phyloP scores from a whole-genome alignment of 805 yeast genomes.

The Babjeviella inositovora region DNA sequence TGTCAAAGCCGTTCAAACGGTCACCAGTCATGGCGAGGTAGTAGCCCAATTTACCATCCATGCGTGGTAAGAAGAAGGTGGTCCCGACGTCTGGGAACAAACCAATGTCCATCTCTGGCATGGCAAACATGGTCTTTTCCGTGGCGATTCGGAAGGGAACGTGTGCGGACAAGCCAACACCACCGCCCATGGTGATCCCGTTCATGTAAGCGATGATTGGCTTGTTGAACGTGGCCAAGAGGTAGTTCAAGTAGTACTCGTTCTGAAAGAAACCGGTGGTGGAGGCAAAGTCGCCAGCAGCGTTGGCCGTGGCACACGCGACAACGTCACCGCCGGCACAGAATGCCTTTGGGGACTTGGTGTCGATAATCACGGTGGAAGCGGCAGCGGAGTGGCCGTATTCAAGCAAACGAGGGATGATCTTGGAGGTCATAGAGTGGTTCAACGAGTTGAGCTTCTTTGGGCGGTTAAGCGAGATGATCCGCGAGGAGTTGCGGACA shows the following conservation, averaged over 20 bases:
- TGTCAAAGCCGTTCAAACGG: constrained; percentile 60
- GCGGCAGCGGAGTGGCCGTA: constrained; percentile 55
- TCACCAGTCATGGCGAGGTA: constrained; percentile 82
- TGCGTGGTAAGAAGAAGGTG: constrained; percentile 71
- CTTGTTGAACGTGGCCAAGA: constrained; percentile 69
- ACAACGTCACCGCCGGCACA: constrained; percentile 98
- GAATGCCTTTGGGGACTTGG: constrained; percentile 52
- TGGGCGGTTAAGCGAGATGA: constrained; percentile 67
- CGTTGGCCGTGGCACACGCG: constrained; percentile 49
- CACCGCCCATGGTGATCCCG: constrained; percentile 97
- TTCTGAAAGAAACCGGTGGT: constrained; percentile 55
- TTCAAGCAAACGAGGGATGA: constrained; percentile 61
- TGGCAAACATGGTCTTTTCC: constrained; percentile 79
- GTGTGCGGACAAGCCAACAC: constrained; percentile 85
- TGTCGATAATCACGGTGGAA: constrained; percentile 51
- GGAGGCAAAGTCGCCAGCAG: constrained; percentile 21
- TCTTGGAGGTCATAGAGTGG: constrained; percentile 55
- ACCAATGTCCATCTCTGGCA: constrained; percentile 98
- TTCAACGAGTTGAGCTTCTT: constrained; percentile 75
- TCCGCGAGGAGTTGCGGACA: constrained; percentile 48
- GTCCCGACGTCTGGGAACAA: constrained; percentile 95
- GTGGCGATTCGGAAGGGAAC: constrained; percentile 90
- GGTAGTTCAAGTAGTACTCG: constrained; percentile 72
- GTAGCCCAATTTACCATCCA: constrained; percentile 73
- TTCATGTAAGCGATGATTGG: constrained; percentile 79